Evolutionary conservation across 169 alveolate species (phyloP).

Genomic region (Plasmodium billcollinsi): DNA sequence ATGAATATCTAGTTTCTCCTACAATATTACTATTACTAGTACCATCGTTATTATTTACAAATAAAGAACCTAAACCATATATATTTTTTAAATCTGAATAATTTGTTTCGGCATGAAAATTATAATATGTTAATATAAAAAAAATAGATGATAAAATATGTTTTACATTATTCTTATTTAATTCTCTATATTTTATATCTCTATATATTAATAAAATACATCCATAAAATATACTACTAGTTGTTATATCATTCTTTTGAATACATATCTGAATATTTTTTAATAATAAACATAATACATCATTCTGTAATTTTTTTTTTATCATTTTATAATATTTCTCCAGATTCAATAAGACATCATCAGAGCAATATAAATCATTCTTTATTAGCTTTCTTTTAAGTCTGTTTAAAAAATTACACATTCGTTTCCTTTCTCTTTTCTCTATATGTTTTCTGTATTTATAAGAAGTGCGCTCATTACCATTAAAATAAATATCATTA

Average conservation of each 20-base stretch:
- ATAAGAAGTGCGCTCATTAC: neutral
- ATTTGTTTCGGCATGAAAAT: slow-evolving; percentile 68
- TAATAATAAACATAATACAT: slow-evolving; percentile 41
- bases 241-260: slow-evolving; percentile 73
- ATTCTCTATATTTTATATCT: slow-evolving; percentile 57
- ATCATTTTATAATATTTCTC: slow-evolving; percentile 48
- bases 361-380: slow-evolving; percentile 74
- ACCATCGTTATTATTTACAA: slow-evolving; percentile 62
- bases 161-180: slow-evolving; percentile 45
- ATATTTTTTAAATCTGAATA: slow-evolving; percentile 67
- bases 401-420: slow-evolving; percentile 19
- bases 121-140: slow-evolving; percentile 66
- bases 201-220: slow-evolving; percentile 61
- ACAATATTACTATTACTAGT: slow-evolving; percentile 23
- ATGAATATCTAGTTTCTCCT: neutral
- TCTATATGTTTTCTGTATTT: neutral
- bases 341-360: slow-evolving; percentile 39
- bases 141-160: slow-evolving; percentile 67
- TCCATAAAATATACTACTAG: slow-evolving; percentile 65
- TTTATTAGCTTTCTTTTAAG: slow-evolving; percentile 56
- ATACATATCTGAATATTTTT: slow-evolving; percentile 25
- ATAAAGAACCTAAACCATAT: slow-evolving; percentile 75
- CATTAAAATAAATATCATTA: neutral
- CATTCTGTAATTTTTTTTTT: slow-evolving; percentile 58
- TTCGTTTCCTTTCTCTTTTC: slow-evolving; percentile 8